These are phyloP conservation scores for Saccharomyces hybrid DNA, from an alignment of 1,139 yeast genomes.

Conservation along the genomic window DNA sequence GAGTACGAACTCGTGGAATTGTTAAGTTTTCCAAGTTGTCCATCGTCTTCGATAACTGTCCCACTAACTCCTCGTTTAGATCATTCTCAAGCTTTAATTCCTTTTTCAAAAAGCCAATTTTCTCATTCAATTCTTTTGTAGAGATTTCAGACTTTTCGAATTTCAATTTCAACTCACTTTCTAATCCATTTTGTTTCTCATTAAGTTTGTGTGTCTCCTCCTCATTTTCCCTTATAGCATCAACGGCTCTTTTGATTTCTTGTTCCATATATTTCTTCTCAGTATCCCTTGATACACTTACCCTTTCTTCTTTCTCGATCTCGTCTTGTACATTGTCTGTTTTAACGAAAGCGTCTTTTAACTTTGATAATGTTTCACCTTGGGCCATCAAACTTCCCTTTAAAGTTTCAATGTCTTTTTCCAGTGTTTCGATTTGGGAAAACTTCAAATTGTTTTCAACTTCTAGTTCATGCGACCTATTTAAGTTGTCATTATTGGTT, in stretches of 20 bases:
- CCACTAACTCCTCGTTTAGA: conserved; percentile 10
- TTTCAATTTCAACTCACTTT: conserved; percentile 28
- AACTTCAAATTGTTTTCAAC: conserved; percentile 36
- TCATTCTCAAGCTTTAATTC: conserved; percentile 27
- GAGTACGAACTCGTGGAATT: conserved; percentile 21
- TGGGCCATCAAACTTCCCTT: conserved; percentile 24
- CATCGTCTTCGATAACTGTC: conserved; percentile 12
- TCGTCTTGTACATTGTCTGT: conserved; percentile 39
- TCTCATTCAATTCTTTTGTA: conserved; percentile 25
- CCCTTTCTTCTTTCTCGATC: conserved; percentile 36
- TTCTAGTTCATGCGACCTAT: conserved; percentile 23
- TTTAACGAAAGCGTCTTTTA: conserved; percentile 27
- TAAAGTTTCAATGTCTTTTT: conserved; percentile 31
- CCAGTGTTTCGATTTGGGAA: conserved; percentile 35
- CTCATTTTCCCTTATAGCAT: conserved; percentile 48
- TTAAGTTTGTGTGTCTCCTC: conserved; percentile 26
- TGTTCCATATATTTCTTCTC: conserved; percentile 61
- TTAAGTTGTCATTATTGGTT: conserved; percentile 14
- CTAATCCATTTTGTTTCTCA: conserved; percentile 31
- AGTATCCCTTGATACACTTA: conserved; percentile 35
- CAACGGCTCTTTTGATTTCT: conserved; percentile 56
- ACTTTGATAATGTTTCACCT: conserved; percentile 22
- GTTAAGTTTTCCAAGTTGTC: conserved; percentile 19
- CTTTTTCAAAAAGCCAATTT: conserved; percentile 26
- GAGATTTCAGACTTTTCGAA: conserved; percentile 18